Conservation (phyloP, 257 asterid genomes). For the Penstemon newberryi region DNA sequence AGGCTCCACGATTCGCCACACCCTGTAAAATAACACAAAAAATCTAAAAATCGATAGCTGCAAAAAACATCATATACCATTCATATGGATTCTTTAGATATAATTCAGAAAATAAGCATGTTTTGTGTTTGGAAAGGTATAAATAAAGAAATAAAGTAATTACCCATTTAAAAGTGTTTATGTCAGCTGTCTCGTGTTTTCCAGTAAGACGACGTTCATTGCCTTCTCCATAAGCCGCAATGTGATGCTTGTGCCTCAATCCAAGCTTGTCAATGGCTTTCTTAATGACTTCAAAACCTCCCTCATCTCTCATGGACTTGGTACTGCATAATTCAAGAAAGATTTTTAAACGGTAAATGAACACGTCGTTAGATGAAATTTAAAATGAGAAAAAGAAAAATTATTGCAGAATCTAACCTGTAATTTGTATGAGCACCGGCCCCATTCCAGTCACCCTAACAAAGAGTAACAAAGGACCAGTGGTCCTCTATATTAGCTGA, state of each 20-base stretch:
- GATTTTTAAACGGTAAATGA: neutral
- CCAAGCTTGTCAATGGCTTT: conserved; percentile 60
- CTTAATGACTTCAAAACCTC: conserved; percentile 55
- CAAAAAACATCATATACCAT: no score
- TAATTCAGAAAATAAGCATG: neutral
- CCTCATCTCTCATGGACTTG: conserved; percentile 53
- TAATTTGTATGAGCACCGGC: conserved; percentile 70
- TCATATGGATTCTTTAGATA: neutral
- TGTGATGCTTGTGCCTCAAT: conserved; percentile 52
- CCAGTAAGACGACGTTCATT: conserved; percentile 61
- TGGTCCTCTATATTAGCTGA: conserved; percentile 4
- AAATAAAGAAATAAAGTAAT: neutral
- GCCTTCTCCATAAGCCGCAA: conserved; percentile 60
- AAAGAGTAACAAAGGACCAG: neutral
- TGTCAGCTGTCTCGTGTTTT: conserved; percentile 52
- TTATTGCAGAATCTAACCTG: conserved; percentile 34
- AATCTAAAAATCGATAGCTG: neutral
- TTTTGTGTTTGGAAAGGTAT: neutral
- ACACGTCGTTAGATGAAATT: neutral
- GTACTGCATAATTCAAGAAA: conserved; percentile 33
- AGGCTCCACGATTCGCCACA: conserved; percentile 83
- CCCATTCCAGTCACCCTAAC: conserved; percentile 70
- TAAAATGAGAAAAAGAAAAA: neutral
- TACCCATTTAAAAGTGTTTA: conserved; percentile 59
- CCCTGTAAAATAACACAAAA: conserved; percentile 40